Conservation (phyloP, 2,329 filamentous ascomycete genomes). For the Thielaviopsis ethacetica region DNA sequence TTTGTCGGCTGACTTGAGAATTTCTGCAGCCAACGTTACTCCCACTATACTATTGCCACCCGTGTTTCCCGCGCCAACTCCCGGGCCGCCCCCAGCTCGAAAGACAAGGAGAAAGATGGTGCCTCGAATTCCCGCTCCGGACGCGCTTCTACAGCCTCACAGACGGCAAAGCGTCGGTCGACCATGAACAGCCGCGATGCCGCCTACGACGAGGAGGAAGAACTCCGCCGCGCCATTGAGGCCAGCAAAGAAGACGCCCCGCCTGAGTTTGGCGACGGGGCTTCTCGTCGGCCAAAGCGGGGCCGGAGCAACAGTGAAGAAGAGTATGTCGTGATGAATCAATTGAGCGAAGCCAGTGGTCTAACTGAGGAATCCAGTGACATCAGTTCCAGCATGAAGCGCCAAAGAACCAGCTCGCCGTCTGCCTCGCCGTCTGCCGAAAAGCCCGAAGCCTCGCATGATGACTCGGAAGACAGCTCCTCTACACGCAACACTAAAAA, state of each 20-base stretch:
- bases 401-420: conserved; percentile 67
- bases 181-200: conserved; percentile 96
- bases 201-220: conserved; percentile 88
- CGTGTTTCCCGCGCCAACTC: conserved; percentile 39
- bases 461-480: conserved; percentile 59
- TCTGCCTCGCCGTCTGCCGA: conserved; percentile 43
- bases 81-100: conserved; percentile 47
- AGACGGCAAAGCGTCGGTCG: conserved; percentile 66
- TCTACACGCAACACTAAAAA: conserved; percentile 39
- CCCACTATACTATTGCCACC: conserved; percentile 46
- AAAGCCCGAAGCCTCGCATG: conserved; percentile 29
- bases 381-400: conserved; percentile 49
- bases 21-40: conserved; percentile 42
- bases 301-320: conserved; percentile 86
- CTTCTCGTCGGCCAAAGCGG: conserved; percentile 52
- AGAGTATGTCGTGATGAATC: conserved; percentile 48
- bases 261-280: conserved; percentile 34
- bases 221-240: conserved; percentile 76
- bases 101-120: conserved; percentile 43
- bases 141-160: conserved; percentile 32
- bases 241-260: conserved; percentile 75
- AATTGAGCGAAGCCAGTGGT: conserved; percentile 15
- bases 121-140: conserved; percentile 40
- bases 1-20: neutral
- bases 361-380: conserved; percentile 33